Base-by-base conservation (phyloP, 1,284 basidiomycete genomes). In the Chondrostereum purpureum region DNA sequence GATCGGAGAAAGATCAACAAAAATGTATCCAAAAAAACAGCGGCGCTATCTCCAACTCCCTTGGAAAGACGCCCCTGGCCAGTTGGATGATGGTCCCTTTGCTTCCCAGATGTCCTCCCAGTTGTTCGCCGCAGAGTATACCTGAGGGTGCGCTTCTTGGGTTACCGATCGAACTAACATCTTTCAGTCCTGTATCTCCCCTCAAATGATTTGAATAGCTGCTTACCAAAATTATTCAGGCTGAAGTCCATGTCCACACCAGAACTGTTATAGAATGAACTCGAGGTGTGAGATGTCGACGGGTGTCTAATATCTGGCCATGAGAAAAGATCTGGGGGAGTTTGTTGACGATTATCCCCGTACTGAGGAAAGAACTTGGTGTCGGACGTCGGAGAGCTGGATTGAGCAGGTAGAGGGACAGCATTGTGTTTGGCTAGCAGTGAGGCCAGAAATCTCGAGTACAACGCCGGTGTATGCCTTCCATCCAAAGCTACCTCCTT, bases 381-480 rank as follows among this genome's bases (percentile, higher is more conserved):
- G 40, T 52, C 49, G 19, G 44, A 43, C 39, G 17, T 20, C 14
- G 42, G 39, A 35, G 47, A 48, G 43, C 43, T 50, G 48, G 37
- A 23, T 35, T 39, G 35, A 2, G 16, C 10, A 17, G 43, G 43
- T 12, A 51, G 39, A 8, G 51, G 52, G 36, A 56, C 55, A n/a
- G n/a, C n/a, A 37, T 58, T 58, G 52, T 72, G 65, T 51, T 68
- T 71, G 2, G 55, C 59, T 42, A 80, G 62, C n/a, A 78, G 58
- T 1, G 65, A 67, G 4, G 65, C 62, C 11, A 79, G 58, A 54
- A 79, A 79, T 2, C 70, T 69, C 27, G 75, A 69, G 52, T 78
- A 76, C 13, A 77, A 58, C 27, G 70, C 69, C 16, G 74, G 74
- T 4, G 73, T 70, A 51, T 77, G 75, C 46, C 67, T 62, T 6